phyloP scores from a whole-genome alignment of 805 yeast species.

The Candida ficus region DNA sequence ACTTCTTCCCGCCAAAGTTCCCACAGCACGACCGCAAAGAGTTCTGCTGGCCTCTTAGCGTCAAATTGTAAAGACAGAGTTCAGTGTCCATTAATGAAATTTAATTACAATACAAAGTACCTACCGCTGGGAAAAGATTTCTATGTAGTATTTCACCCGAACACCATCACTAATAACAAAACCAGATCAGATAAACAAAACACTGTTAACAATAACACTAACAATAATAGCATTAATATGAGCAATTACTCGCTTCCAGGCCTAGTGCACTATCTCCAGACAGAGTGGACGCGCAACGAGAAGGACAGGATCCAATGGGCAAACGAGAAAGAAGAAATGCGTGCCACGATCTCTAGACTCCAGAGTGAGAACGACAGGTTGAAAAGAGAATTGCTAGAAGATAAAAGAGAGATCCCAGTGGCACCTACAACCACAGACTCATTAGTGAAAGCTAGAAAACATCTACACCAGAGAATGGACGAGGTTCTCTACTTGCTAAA shows the following conservation, averaged over 20 bases:
- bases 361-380: conserved; percentile 48
- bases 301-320: conserved; percentile 57
- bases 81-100: conserved; percentile 11
- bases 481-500: conserved; percentile 26
- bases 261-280: conserved; percentile 57
- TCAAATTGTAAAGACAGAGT: conserved; percentile 59
- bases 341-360: conserved; percentile 41
- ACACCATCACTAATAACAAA: too few relatives aligned
- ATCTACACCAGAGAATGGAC: conserved; percentile 23
- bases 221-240: background rate
- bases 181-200: too few relatives aligned
- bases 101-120: too few relatives aligned
- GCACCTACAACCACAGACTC: too few relatives aligned
- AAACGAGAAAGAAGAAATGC: conserved; percentile 57
- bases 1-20: conserved; percentile 51
- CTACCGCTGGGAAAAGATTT: too few relatives aligned
- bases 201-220: background rate
- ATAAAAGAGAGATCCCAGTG: background rate
- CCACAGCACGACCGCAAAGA: conserved; percentile 59
- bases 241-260: conserved; percentile 31
- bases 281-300: conserved; percentile 58
- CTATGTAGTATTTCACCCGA: too few relatives aligned
- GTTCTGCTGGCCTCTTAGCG: conserved; percentile 58
- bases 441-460: conserved; percentile 22
- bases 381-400: conserved; percentile 9